Evolutionary conservation across 1,284 basidiomycete species (phyloP).

Genomic region (Moniliophthora roreri): DNA sequence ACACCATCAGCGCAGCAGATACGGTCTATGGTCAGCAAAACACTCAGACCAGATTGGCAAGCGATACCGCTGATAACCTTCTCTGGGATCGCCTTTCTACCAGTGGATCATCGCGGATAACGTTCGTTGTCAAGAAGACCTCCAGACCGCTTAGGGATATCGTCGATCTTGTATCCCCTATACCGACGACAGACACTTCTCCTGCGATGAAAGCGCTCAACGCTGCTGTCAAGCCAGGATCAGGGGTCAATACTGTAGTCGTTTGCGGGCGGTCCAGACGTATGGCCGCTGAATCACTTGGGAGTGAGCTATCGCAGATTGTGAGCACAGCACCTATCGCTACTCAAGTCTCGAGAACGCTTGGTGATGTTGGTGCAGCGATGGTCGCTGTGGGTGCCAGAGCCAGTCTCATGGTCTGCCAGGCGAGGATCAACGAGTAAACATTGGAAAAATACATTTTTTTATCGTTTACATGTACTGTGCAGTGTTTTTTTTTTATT

Average conservation of each 20-base stretch:
- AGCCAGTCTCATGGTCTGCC: slow-evolving; percentile 63
- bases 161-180: slow-evolving; percentile 15
- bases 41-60: slow-evolving; percentile 64
- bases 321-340: slow-evolving; percentile 42
- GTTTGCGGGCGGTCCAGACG: slow-evolving; percentile 76
- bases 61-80: slow-evolving; percentile 73
- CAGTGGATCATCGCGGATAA: background rate
- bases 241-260: slow-evolving; percentile 51
- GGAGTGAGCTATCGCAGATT: slow-evolving; percentile 57
- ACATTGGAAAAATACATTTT: background rate
- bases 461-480: background rate
- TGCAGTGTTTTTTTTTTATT: background rate
- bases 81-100: slow-evolving; percentile 47
- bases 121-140: slow-evolving; percentile 48
- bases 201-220: slow-evolving; percentile 49
- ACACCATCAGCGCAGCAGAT: slow-evolving; percentile 57
- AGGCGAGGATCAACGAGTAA: slow-evolving; percentile 34
- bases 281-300: slow-evolving; percentile 56
- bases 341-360: slow-evolving; percentile 68
- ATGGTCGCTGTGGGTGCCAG: slow-evolving; percentile 52
- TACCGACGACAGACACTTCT: slow-evolving; percentile 52
- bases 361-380: slow-evolving; percentile 74
- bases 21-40: slow-evolving; percentile 66
- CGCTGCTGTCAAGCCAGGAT: slow-evolving; percentile 20
- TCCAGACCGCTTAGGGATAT: background rate